Base-by-base conservation (phyloP, 2,329 filamentous ascomycete species). In the Grosmannia serpens region DNA sequence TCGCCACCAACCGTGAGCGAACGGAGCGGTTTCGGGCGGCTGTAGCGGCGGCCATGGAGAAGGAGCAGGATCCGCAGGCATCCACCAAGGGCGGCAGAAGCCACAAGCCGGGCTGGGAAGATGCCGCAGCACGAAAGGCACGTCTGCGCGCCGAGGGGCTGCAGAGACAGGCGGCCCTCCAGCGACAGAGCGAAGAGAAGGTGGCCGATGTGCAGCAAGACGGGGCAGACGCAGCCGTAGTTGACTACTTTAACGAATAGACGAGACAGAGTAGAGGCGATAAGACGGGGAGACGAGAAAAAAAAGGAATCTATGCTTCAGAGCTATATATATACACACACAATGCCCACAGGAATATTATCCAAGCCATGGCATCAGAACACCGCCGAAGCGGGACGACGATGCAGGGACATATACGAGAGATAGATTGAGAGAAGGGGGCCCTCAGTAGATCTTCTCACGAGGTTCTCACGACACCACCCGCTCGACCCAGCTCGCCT, bases 401-500 rank as follows among this genome's bases (percentile, higher is more conserved):
- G 20, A 44, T n/a, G 20, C 20, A 20, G 7, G 17, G 41, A n/a
- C 41, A 44, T 9, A 17, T 5, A 41, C 38, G 20, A 44, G 41
- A 44, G 41, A 44, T 7, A 17, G 5, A 4, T 41, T 17, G 31
- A 33, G 31, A 33, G 31, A 33, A n/a, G n/a, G n/a, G n/a, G n/a
- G n/a, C n/a, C n/a, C 13, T 38, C 33, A 35, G 11, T 33, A 6
- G 7, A 20, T 24, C 22, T 47, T 47, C 44, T 44, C 41, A 5
- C 41, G 17, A 44, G 8, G 17, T 17, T 8, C 56, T 69, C 64
- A 79, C 63, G 74, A 73, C 59, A 89, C 81, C 58, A 95, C 84
- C 75, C 86, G 89, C 69, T 95, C 87, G 41, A 96, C 89, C 83
- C 95, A 97, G 29, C 79, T 79, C 74, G 84, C 86, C 81, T 96